phyloP scores from a whole-genome alignment of 1,139 yeast genomes.

The Taphrina betulina region DNA sequence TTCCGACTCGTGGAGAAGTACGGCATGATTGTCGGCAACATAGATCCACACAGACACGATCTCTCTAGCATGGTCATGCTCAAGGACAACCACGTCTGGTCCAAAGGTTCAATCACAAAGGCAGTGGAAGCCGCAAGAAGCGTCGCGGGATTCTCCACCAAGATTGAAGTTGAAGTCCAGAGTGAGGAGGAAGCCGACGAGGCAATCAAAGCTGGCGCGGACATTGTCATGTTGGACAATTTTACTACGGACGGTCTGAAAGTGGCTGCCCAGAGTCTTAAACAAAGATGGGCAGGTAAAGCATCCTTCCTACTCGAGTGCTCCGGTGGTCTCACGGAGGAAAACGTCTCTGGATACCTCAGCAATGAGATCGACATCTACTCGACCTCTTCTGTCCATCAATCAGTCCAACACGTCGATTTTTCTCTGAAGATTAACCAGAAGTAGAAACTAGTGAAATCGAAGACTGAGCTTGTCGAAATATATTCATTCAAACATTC shows the following conservation, averaged over 20 bases:
- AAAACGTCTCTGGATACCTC: conserved; percentile 63
- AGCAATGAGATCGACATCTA: conserved; percentile 83
- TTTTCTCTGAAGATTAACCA: conserved; percentile 73
- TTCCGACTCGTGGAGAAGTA: conserved; percentile 82
- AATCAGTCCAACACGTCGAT: conserved; percentile 78
- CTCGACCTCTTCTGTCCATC: conserved; percentile 91
- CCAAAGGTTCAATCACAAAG: conserved; percentile 78
- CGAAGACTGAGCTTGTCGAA: no score
- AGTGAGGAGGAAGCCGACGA: conserved; percentile 80
- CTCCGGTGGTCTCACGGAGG: conserved; percentile 80
- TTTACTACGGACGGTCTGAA: conserved; percentile 68
- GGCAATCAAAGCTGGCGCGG: conserved; percentile 94
- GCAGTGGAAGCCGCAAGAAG: conserved; percentile 76
- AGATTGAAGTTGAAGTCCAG: conserved; percentile 90
- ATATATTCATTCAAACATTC: no score
- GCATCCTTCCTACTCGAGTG: conserved; percentile 73
- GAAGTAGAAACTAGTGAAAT: conserved; percentile 1
- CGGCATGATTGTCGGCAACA: conserved; percentile 93
- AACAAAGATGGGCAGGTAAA: conserved; percentile 56
- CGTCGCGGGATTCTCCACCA: conserved; percentile 85
- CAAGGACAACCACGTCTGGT: conserved; percentile 89
- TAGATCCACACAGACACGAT: conserved; percentile 89
- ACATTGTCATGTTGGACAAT: conserved; percentile 91
- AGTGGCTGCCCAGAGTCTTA: conserved; percentile 63
- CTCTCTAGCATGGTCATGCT: conserved; percentile 93